A percentile compares a stretch with the other conserved stretches of the same genome.
Conservation (phyloP, 805 yeast species). For the Saccharomycopsis amapae region DNA sequence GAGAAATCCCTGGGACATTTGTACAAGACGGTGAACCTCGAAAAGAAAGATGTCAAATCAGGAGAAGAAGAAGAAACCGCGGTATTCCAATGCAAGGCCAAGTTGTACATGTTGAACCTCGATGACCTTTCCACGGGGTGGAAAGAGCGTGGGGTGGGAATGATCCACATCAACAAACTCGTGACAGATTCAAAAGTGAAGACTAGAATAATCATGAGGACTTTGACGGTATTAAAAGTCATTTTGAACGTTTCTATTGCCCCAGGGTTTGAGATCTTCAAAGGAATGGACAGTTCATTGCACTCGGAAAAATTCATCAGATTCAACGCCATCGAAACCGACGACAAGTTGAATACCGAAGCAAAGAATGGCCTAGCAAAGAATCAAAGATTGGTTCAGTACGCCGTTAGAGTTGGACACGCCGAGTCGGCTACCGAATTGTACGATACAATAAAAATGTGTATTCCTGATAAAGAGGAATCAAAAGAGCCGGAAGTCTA, state of each 20-base stretch:
- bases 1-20: too few species aligned
- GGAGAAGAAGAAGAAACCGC: slow-evolving; percentile 88
- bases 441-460: slow-evolving; percentile 39
- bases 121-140: slow-evolving; percentile 67
- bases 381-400: slow-evolving; percentile 63
- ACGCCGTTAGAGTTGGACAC: slow-evolving; percentile 66
- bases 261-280: slow-evolving; percentile 48
- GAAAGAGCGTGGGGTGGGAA: slow-evolving; percentile 94
- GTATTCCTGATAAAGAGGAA: slow-evolving; percentile 10
- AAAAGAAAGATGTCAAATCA: slow-evolving; percentile 56
- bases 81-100: slow-evolving; percentile 62
- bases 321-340: slow-evolving; percentile 50
- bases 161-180: slow-evolving; percentile 64
- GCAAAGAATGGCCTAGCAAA: background rate
- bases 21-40: slow-evolving; percentile 57
- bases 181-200: slow-evolving; percentile 25
- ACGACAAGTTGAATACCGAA: background rate
- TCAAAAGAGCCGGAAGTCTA: background rate
- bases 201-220: slow-evolving; percentile 81
- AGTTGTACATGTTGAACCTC: slow-evolving; percentile 68
- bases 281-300: slow-evolving; percentile 83
- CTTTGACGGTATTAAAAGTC: slow-evolving; percentile 77
- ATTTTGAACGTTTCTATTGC: slow-evolving; percentile 69
- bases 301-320: slow-evolving; percentile 79
- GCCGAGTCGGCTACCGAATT: slow-evolving; percentile 54